A percentile compares a stretch with the other conserved stretches of the same genome.
phyloP scores from a whole-genome alignment of 2,329 filamentous ascomycete genomes.

The Pyricularia grisea region DNA sequence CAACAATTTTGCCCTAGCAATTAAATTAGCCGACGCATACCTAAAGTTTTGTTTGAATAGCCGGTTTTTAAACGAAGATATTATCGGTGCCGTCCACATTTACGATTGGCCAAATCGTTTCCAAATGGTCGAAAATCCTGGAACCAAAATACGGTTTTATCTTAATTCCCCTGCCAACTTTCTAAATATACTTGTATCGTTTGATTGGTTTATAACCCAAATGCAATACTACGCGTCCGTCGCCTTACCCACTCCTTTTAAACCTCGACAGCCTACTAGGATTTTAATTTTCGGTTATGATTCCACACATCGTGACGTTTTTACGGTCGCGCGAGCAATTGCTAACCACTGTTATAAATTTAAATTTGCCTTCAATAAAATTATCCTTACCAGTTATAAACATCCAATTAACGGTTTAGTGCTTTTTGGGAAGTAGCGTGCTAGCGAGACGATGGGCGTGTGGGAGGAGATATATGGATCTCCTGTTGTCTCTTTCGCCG shows the following conservation, averaged over 20 bases:
- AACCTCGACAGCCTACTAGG: neutral
- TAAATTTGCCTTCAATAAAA: neutral
- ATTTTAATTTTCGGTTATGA: conserved; percentile 1
- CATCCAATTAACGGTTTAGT: neutral
- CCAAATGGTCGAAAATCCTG: neutral
- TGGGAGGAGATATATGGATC: neutral
- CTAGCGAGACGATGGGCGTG: neutral
- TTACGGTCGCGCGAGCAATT: neutral
- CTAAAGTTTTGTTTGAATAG: neutral
- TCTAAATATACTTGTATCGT: neutral
- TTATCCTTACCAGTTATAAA: neutral
- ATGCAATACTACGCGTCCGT: neutral
- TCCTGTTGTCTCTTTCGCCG: neutral
- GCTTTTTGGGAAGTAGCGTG: neutral
- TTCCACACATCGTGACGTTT: neutral
- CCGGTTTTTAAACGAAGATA: neutral
- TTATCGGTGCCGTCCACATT: neutral
- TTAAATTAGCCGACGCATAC: conserved; percentile 4
- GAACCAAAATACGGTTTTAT: neutral
- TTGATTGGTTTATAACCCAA: conserved; percentile 3
- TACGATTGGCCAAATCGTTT: neutral
- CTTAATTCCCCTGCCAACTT: conserved; percentile 1
- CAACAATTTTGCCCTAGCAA: conserved; percentile 2
- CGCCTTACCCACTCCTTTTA: neutral
- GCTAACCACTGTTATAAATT: neutral